phyloP scores from a whole-genome alignment of 2,329 filamentous ascomycete genomes.

The Exophiala calicioides region DNA sequence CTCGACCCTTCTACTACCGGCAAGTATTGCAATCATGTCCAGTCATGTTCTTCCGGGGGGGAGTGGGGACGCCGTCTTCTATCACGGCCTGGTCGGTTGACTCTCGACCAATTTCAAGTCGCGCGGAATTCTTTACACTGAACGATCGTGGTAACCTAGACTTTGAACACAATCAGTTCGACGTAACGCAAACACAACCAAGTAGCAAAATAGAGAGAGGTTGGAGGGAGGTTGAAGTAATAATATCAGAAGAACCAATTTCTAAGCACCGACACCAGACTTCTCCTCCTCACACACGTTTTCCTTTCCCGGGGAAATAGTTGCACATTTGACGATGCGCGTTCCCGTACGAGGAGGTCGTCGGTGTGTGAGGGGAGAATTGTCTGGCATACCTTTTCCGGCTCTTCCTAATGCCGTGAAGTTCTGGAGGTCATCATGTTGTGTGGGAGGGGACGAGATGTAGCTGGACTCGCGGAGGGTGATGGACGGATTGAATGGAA shows the following conservation, averaged over 20 bases:
- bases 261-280: constrained; percentile 34
- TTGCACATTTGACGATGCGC: constrained; percentile 32
- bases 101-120: too few relatives aligned
- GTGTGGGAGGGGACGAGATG: background rate
- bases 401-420: constrained; percentile 35
- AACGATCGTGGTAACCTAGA: too few relatives aligned
- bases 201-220: background rate
- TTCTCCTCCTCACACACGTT: too few relatives aligned
- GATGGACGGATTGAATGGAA: too few relatives aligned
- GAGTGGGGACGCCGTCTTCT: too few relatives aligned
- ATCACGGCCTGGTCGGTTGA: too few relatives aligned
- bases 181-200: background rate
- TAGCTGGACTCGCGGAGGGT: too few relatives aligned
- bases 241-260: constrained; percentile 32
- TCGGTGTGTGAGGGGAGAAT: background rate
- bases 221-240: background rate
- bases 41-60: too few relatives aligned
- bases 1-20: too few relatives aligned
- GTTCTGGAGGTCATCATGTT: constrained; percentile 32
- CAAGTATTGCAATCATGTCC: too few relatives aligned
- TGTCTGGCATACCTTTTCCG: constrained; percentile 32
- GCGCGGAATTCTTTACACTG: too few relatives aligned
- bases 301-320: constrained; percentile 1
- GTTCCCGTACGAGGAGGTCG: background rate
- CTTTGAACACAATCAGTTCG: background rate